Evolutionary conservation across 1,284 basidiomycete genomes (phyloP), one percentile per base, ranked within the genome.

Genomic region (Coniferiporia sulphurascens): DNA sequence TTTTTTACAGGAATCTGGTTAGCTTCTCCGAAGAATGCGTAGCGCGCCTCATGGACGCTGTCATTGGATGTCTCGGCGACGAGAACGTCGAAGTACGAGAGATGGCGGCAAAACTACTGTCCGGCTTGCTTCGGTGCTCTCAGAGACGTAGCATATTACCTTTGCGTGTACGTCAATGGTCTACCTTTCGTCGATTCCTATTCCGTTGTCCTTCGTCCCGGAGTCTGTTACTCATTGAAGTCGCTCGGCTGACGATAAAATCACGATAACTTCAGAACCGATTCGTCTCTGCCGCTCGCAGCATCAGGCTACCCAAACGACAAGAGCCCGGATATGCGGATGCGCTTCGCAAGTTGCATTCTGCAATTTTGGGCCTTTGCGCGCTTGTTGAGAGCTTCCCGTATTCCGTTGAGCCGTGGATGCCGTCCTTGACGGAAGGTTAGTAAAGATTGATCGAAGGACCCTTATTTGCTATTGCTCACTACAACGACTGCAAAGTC

Each of bases 41-140:
- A 56, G 78, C 81, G 27, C 83, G 80, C 65, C 83, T 93, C 64
- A 86, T 93, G 81, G 89, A 91, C 62, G 84, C 90, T 36, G 77
- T 96, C 51, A 79, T 93, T 32, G 84, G 88, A 53, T 95, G 95
- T 70, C 76, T 98, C 52, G 80, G 83, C 27, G 95, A 98, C 70
- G 89, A 92, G 69, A 96, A 96, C 69, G 87, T 95, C 55, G 95
- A 98, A 75, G 95, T 98, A 34, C 84, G 95, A 62, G 92, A 95
- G 71, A 95, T 91, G 81, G 91, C 93, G n/a, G 91, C 91, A 4
- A 88, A 88, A 74, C 91, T 93, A 45, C 77, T 99, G 36, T 90
- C 91, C 17, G 91, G 93, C 19, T 87, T 99, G 65, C 84, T 99
- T 41, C 83, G 96, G 63, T 97, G 94, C 69, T 96, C 94, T 10